Percentiles rank a stretch among this genome's conserved stretches.
These are phyloP conservation scores for Cladophialophora psammophila DNA, from an alignment of 2,329 filamentous ascomycete species.

Conservation along the genomic window DNA sequence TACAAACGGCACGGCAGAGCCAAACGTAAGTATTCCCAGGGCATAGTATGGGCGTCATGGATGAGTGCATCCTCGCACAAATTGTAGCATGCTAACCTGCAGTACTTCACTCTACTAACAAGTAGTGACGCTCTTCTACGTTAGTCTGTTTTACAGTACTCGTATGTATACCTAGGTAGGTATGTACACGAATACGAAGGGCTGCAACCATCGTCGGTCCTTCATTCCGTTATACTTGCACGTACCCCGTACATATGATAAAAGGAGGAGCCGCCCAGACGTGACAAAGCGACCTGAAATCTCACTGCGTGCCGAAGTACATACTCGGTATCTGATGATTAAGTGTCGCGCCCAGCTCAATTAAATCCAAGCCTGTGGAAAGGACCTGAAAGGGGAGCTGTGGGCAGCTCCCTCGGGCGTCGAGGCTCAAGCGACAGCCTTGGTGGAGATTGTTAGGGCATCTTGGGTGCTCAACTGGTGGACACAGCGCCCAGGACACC, in stretches of 20 bases:
- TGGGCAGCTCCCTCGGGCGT: neutral
- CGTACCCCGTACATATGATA: neutral
- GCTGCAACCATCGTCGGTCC: no score
- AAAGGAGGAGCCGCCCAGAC: neutral
- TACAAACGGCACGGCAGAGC: constrained; percentile 5
- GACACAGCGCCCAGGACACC: neutral
- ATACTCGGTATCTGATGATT: neutral
- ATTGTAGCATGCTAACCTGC: no score
- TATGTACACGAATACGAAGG: no score
- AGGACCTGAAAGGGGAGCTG: neutral
- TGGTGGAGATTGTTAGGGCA: constrained; percentile 17
- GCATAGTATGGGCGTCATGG: no score
- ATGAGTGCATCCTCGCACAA: no score
- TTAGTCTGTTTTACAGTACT: no score
- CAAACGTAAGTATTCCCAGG: neutral
- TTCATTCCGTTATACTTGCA: no score
- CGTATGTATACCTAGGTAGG: no score
- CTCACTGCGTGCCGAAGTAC: neutral
- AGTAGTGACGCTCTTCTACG: no score
- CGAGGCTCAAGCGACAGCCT: constrained; percentile 12
- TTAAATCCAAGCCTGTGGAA: neutral
- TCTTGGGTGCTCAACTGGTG: neutral
- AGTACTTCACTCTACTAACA: no score
- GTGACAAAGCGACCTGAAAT: neutral
- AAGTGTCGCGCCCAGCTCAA: neutral